Base-by-base conservation (phyloP, 352 stramenopile genomes). In the Phytophthora ramorum region DNA sequence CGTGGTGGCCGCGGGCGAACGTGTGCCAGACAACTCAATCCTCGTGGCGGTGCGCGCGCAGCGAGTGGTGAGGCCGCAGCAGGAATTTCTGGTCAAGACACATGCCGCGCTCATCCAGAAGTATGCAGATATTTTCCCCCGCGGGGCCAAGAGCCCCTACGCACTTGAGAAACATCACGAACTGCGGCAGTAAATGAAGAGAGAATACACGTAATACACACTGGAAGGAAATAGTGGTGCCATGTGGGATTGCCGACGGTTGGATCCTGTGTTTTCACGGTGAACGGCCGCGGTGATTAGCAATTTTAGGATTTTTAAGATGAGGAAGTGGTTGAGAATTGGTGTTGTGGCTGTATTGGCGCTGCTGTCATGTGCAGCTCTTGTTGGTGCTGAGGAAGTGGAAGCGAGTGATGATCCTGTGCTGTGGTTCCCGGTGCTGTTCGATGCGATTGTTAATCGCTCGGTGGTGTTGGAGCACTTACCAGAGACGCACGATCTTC, bases 151-250 rank as follows among this genome's bases (percentile, higher is more conserved):
- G 53, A 93, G 86, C 47, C 66, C 68, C 6, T 88, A 90, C 47
- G 86, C 86, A 22, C 83, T 96, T 7, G 82, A 86, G 58, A 90
- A 90, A 64, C 88, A 93, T 62, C 88, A 96, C 52, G 85, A 87
- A 14, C 58, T 93, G 41, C 55, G 89, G 40, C 54, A 73, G 43
- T 66, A 67, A 24, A 41, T 32, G 19, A 30, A 32, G 32, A 48
- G 40, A 51, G 40, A 32, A 8, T n/a, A 48, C 16, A 20, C 2
- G 24, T 40, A 26, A 26, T 54, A 45, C 38, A 45, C 37, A 24
- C 1, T 3, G 2, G 26, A 32, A 32, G 26, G 26, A 32, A 32
- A 32, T 24, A 32, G 26, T 6, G 7, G 7, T 9, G 7, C 0
- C 7, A 32, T 32, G 26, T 6, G 26, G 4, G 26, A 32, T 32